Percentiles rank a stretch among this genome's conserved stretches.
These are phyloP conservation scores for Heteromeles arbutifolia DNA, from an alignment of 306 rosid genomes.

Conservation along the genomic window DNA sequence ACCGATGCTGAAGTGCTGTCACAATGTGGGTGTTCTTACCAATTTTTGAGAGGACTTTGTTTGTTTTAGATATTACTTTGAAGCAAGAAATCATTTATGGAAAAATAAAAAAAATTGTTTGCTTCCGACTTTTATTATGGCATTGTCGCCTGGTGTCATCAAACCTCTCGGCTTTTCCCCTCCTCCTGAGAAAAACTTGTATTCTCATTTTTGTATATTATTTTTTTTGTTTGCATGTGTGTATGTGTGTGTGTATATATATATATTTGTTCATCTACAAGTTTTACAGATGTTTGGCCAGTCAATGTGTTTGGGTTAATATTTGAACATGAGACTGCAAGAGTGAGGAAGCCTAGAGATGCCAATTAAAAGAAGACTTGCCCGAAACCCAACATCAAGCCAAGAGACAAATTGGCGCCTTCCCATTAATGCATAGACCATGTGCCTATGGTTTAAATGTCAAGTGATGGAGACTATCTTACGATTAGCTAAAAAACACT, in stretches of 20 bases:
- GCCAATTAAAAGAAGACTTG: too few species aligned
- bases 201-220: background rate
- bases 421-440: too few species aligned
- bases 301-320: too few species aligned
- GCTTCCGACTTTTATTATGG: background rate
- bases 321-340: too few species aligned
- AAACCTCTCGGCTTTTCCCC: background rate
- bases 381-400: too few species aligned
- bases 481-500: too few species aligned
- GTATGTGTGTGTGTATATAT: too few species aligned
- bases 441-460: too few species aligned
- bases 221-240: too few species aligned
- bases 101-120: background rate
- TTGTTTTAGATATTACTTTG: background rate
- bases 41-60: background rate
- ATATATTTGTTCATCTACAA: background rate
- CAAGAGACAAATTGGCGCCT: too few species aligned
- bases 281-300: background rate
- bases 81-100: background rate
- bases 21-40: background rate
- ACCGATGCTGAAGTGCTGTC: constrained; percentile 1
- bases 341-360: too few species aligned
- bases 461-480: too few species aligned
- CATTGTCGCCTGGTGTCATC: constrained; percentile 9
- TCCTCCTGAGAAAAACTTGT: background rate